Base-by-base conservation (phyloP, 441 rosid species). In the Viola pubescens region DNA sequence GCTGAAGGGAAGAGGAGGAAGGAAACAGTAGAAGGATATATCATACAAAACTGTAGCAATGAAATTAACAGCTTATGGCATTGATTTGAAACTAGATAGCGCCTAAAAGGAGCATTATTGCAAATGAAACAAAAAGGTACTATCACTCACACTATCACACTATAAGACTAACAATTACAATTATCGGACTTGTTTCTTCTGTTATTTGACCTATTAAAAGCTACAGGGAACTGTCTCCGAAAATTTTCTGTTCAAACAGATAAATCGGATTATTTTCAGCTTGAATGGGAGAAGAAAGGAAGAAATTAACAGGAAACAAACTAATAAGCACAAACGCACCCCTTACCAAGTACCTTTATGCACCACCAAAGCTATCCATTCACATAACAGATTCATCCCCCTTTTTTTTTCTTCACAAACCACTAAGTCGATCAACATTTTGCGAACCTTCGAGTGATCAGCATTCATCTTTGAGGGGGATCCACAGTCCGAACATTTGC, bases 401-500 rank as follows among this genome's bases (percentile, higher is more conserved):
- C 41, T 10, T 47, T 38, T 44, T 14, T 13, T 37, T 52, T 45
- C 58, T 70, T 14, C 19, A 39, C 19, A 16, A 6, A 6, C 38
- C 59, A 64, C 12, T 54, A 26, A 40, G 34, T 7, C 46, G 38
- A 9, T 26, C 34, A 9, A 1, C n/a, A 8, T 26, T 9, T 26
- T 52, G 37, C 39, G 13, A 52, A 26, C 54, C 54, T 52, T 52
- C 6, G 48, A 50, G n/a, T 58, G 59, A 47, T 67, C 61, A 38
- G 26, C 60, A 58, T 62, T 85, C 81, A 89, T 86, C 98, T 85
- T 71, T 85, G 96, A 16, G 88, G 94, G 54, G 91, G 85, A 73
- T 88, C 98, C 68, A 88, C 85, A 0, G 94, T 91, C 62, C 98
- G 83, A 52, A 88, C 87, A 65, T 78, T 91, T 53, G 89, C 98